Evolutionary conservation across 2,329 filamentous ascomycete species (phyloP).

Genomic region (Trichophyton simii): DNA sequence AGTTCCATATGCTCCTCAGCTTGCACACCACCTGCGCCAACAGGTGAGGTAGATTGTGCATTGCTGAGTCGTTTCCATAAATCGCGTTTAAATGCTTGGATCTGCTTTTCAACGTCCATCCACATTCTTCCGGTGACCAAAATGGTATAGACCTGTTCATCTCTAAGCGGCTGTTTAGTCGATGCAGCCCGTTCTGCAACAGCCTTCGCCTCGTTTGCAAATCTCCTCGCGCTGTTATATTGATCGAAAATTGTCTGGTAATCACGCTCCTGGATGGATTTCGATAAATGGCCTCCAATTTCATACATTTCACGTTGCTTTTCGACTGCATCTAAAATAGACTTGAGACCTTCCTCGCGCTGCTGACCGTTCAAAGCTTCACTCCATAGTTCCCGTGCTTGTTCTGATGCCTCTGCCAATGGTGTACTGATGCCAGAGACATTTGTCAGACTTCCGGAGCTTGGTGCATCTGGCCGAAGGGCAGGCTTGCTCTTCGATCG

Average conservation of each 20-base stretch:
- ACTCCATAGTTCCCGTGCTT: constrained; percentile 95
- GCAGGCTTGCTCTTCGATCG: constrained; percentile 56
- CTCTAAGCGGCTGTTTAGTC: constrained; percentile 47
- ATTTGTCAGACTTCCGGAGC: constrained; percentile 33
- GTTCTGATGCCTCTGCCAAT: constrained; percentile 76
- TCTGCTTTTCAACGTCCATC: constrained; percentile 80
- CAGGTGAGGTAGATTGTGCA: constrained; percentile 46
- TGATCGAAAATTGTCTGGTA: constrained; percentile 79
- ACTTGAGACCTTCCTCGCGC: constrained; percentile 75
- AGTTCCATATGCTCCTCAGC: constrained; percentile 83
- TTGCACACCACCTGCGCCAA: constrained; percentile 39
- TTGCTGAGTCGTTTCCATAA: constrained; percentile 71
- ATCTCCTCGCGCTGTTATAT: constrained; percentile 68
- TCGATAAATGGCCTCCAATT: constrained; percentile 61
- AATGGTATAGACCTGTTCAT: constrained; percentile 73
- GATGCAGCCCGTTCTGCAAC: constrained; percentile 49
- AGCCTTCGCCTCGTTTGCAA: constrained; percentile 63
- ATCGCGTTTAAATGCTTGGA: constrained; percentile 76
- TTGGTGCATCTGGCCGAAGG: constrained; percentile 68
- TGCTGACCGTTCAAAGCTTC: constrained; percentile 83
- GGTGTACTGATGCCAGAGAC: constrained; percentile 79
- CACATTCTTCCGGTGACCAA: constrained; percentile 87
- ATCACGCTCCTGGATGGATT: constrained; percentile 81
- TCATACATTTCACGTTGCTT: constrained; percentile 73
- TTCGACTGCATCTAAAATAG: constrained; percentile 62